Base-by-base conservation (phyloP, 75 land plant species). In the Gnetum montanum region DNA sequence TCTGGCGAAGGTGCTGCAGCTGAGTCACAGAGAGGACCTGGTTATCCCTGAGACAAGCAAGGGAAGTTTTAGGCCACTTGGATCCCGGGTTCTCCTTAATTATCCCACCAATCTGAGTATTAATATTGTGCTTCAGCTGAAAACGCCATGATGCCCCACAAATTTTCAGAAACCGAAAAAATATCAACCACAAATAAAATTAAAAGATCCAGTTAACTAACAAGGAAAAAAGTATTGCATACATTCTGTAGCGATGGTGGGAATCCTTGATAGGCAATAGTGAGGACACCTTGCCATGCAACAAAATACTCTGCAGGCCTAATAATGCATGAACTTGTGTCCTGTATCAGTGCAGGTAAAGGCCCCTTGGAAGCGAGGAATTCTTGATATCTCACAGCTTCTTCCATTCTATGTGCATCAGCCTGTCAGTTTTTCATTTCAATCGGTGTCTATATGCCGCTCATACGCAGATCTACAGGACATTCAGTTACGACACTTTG, bases 261-360 rank as follows among this genome's bases (percentile, higher is more conserved):
- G 28, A 67, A 35, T 6, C 70, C 70, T 18, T 43, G 23, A 47
- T 49, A 67, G 0, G 70, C 70, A 40, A 67, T 47, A 23, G 70
- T 67, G 30, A 67, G 70, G 13, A 67, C 70, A 7, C 70, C 70
- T 34, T 67, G 70, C 70, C 70, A 67, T 31, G 65, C 63, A 16
- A 67, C 70, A 29, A 67, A 67, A 30, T 49, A 67, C 54, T 61
- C 65, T 8, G 52, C 23, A 29, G 68, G 61, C 30, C 63, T 37
- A 4, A 67, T 48, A 15, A 2, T 57, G 34, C 66, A 60, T 4
- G 67, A 49, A 33, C 24, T 6, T 27, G 63, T 51, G 12, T 48
- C 35, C 4, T 31, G 15, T 19, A 60, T 51, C 63, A 60, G 4
- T 4, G 58, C 22, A 0, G 19, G 48, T 18, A 46, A 10, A 20